Percentiles rank a stretch among this genome's conserved stretches.
Conservation (phyloP, 2,329 filamentous ascomycete species). For the Trichoderma aggressivum region DNA sequence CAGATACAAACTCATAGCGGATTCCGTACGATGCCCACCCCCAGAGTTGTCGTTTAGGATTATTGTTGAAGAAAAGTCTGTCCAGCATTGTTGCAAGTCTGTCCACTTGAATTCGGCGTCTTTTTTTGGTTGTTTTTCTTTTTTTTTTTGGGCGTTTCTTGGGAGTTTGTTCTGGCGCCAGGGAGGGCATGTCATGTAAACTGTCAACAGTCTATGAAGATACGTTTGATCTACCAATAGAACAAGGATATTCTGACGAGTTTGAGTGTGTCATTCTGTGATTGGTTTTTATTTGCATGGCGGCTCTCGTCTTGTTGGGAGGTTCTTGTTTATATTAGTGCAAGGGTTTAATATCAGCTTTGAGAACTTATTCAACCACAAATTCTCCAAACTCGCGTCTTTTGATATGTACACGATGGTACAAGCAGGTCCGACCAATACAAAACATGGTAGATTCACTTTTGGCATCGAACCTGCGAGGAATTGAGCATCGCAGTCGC, state of each 20-base stretch:
- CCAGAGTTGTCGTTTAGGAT: not conserved
- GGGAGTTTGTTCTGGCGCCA: conserved; percentile 26
- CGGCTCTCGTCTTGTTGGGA: too few species aligned
- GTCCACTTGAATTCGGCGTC: conserved; percentile 25
- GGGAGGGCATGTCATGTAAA: conserved; percentile 33
- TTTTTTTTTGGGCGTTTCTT: conserved; percentile 29
- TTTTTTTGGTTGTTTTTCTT: conserved; percentile 21
- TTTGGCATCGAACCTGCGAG: not conserved
- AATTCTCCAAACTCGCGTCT: not conserved
- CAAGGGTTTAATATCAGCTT: not conserved
- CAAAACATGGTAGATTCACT: not conserved
- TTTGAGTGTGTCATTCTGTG: not conserved
- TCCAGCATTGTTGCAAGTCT: conserved; percentile 19
- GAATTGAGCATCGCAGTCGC: not conserved
- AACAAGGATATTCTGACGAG: conserved; percentile 17
- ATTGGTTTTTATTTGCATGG: not conserved
- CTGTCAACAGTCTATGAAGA: conserved; percentile 23
- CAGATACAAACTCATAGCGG: not conserved
- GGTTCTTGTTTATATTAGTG: not conserved
- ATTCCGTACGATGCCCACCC: not conserved
- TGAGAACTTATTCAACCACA: not conserved
- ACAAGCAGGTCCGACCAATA: not conserved
- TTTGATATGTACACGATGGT: not conserved
- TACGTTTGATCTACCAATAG: conserved; percentile 23
- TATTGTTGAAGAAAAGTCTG: not conserved